phyloP scores from a whole-genome alignment of 164 flowering plant species.

The Houttuynia cordata region DNA sequence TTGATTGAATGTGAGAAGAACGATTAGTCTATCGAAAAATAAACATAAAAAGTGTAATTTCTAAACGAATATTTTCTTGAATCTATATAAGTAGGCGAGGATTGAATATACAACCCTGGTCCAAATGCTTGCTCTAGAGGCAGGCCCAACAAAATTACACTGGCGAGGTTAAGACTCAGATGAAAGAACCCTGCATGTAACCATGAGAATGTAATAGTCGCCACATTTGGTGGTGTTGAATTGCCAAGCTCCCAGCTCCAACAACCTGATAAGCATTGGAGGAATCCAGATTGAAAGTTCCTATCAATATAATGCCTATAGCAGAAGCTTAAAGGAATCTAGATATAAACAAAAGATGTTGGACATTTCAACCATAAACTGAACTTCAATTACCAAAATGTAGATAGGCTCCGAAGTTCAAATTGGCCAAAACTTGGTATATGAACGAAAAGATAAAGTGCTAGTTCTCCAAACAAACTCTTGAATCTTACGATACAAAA shows the following conservation, averaged over 20 bases:
- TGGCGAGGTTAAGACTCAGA: conserved; percentile 43
- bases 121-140: conserved; percentile 75
- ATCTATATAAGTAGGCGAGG: background rate
- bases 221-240: conserved; percentile 43
- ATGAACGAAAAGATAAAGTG: too few relatives aligned
- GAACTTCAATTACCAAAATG: too few relatives aligned
- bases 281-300: background rate
- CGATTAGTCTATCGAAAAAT: background rate
- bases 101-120: conserved; percentile 22
- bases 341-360: too few relatives aligned
- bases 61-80: background rate
- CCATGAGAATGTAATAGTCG: conserved; percentile 52
- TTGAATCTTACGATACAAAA: too few relatives aligned
- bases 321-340: background rate
- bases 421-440: too few relatives aligned
- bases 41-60: background rate
- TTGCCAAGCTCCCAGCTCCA: conserved; percentile 53
- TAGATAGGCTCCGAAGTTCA: too few relatives aligned
- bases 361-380: too few relatives aligned
- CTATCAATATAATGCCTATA: background rate
- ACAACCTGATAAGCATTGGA: conserved; percentile 31
- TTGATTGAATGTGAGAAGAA: conserved; percentile 6
- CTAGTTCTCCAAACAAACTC: too few relatives aligned
- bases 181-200: conserved; percentile 70
- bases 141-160: conserved; percentile 50